Percentiles rank a stretch among this genome's conserved stretches.
Evolutionary conservation across 2,329 filamentous ascomycete species (phyloP).

Genomic region (Cordyceps cateniannulata): DNA sequence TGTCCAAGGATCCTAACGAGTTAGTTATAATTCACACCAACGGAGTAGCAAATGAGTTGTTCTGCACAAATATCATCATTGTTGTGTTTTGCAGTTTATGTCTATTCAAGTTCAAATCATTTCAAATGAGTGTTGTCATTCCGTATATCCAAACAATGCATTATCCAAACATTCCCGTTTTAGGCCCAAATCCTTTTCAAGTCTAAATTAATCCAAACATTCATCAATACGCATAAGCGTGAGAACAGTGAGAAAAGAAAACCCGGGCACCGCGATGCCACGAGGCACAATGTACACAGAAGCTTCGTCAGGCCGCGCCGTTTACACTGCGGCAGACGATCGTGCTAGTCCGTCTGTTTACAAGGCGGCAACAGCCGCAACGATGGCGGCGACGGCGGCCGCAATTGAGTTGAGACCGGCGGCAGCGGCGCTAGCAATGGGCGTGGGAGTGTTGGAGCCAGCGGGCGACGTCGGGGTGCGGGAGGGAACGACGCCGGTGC

Average conservation of each 20-base stretch:
- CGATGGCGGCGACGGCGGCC: constrained; percentile 25
- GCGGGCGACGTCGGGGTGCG: background rate
- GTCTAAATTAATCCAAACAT: constrained; percentile 5
- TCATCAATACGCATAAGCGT: background rate
- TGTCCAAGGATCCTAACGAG: too few relatives aligned
- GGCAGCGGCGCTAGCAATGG: constrained; percentile 9
- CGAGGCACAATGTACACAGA: constrained; percentile 9
- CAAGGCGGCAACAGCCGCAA: constrained; percentile 24
- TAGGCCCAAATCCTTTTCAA: background rate
- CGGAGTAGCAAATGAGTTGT: too few relatives aligned
- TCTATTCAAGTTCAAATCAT: background rate
- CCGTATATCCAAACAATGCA: constrained; percentile 9
- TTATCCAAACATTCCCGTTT: constrained; percentile 5
- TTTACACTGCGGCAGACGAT: too few relatives aligned
- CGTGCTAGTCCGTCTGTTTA: too few relatives aligned
- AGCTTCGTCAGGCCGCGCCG: background rate
- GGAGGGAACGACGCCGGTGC: constrained; percentile 4
- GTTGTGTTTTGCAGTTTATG: background rate
- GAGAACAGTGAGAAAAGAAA: background rate
- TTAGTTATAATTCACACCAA: background rate
- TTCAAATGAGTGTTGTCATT: constrained; percentile 13
- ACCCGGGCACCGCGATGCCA: background rate
- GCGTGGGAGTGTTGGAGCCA: background rate
- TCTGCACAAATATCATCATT: background rate
- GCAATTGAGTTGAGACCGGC: constrained; percentile 25